Evolutionary conservation across 345 rosid species (phyloP), one percentile per base, ranked within the genome.

Genomic region (Rubroshorea leprosula): DNA sequence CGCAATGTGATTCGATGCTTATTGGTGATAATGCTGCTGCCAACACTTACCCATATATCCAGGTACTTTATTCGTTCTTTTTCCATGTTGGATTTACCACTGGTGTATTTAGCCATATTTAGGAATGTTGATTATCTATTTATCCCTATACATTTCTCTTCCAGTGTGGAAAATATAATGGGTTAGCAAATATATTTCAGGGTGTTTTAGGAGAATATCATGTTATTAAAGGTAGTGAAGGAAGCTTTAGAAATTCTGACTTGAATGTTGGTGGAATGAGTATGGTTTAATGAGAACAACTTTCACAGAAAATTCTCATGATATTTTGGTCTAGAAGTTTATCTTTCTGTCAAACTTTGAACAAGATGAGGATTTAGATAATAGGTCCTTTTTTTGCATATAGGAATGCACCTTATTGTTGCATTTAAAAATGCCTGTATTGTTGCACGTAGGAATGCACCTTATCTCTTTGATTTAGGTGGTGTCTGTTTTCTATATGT

Each of bases 41-140:
- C 55, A 93, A 89, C 73, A 93, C 99, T 55, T 93, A 93, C 73
- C 99, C 99, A 17, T 93, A 93, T 63, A 93, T 93, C 72, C 99
- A 93, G 41, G 41, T 35, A 35, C 41, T 35, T 35, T 35, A 13
- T 1, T 1, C n/a, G 7, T 35, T 35, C 41, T 13, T 35, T 35
- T 27, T 27, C 4, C 8, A 27, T 27, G 31, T 27, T 27, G 31
- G 31, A 27, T 27, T 27, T 8, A 27, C 4, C 8, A 27, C 31
- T 27, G 8, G 8, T 27, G 4, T 27, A 35, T 35, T 10, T 35
- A 35, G 41, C 41, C 41, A 35, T 35, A 35, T 35, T 2, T 35
- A 35, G 7, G 41, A 35, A 35, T 35, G 11, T 6, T 35, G 9
- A 6, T 35, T 6, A 9, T 29, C 9, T 35, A 8, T 35, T 35